Percentiles rank a stretch among this genome's conserved stretches.
Conservation (phyloP, 768 basidiomycete genomes). For the Cyathus striatus region DNA sequence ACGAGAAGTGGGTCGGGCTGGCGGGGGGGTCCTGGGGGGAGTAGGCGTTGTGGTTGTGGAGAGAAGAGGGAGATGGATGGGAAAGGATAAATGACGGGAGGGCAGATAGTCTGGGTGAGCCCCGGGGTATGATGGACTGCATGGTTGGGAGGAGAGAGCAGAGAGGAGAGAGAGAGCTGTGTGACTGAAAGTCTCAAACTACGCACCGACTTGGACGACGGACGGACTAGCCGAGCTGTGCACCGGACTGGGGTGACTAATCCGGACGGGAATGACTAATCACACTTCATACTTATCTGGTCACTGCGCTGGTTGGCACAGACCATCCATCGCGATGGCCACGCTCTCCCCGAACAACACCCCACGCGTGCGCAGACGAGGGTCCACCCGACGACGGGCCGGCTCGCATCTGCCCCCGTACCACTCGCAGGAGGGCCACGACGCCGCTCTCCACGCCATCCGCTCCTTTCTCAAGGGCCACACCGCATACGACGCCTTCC, state of each 20-base stretch:
- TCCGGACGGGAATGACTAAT: too few species aligned
- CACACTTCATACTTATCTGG: not conserved
- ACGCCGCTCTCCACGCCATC: slow-evolving; percentile 64
- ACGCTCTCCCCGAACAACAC: slow-evolving; percentile 47
- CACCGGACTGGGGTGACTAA: too few species aligned
- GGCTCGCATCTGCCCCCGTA: slow-evolving; percentile 55
- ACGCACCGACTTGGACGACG: too few species aligned
- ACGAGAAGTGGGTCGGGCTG: slow-evolving; percentile 71
- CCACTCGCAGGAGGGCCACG: slow-evolving; percentile 56
- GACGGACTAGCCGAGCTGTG: too few species aligned
- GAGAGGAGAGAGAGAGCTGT: too few species aligned
- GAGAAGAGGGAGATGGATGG: not conserved
- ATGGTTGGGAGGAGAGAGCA: too few species aligned
- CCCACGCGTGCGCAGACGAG: slow-evolving; percentile 45
- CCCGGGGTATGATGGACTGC: too few species aligned
- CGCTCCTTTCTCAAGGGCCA: slow-evolving; percentile 79
- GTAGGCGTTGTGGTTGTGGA: slow-evolving; percentile 10
- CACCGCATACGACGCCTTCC: slow-evolving; percentile 94
- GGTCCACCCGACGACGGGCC: slow-evolving; percentile 55
- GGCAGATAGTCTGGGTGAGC: too few species aligned
- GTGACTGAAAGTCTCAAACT: too few species aligned
- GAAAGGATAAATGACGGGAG: too few species aligned
- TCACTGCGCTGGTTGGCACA: not conserved
- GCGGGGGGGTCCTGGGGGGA: slow-evolving; percentile 21
- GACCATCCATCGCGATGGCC: slow-evolving; percentile 28